phyloP scores from a whole-genome alignment of 2,329 filamentous ascomycete species.

The Macrophomina pseudophaseolina region DNA sequence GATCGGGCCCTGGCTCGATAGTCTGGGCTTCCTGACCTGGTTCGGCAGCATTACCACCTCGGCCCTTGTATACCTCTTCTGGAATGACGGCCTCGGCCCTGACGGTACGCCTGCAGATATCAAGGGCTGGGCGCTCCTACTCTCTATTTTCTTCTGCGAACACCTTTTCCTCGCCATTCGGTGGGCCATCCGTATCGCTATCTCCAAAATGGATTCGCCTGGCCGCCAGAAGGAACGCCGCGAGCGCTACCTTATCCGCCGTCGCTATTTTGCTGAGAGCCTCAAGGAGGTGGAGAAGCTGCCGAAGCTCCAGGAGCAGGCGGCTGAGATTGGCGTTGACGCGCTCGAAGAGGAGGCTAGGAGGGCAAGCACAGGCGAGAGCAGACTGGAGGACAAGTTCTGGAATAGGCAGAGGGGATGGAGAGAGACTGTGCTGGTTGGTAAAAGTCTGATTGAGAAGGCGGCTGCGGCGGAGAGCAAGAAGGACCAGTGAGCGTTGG shows the following conservation, averaged over 20 bases:
- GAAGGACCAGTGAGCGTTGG: slow-evolving; percentile 34
- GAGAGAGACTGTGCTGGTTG: slow-evolving; percentile 57
- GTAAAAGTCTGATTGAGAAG: slow-evolving; percentile 55
- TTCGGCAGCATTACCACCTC: slow-evolving; percentile 86
- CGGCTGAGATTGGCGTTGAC: slow-evolving; percentile 68
- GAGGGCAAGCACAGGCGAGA: slow-evolving; percentile 46
- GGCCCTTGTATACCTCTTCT: slow-evolving; percentile 84
- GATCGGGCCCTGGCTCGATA: slow-evolving; percentile 90
- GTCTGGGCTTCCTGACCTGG: slow-evolving; percentile 90
- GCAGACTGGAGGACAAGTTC: slow-evolving; percentile 55
- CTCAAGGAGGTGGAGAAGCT: slow-evolving; percentile 60
- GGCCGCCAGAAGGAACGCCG: slow-evolving; percentile 84
- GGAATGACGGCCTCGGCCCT: slow-evolving; percentile 67
- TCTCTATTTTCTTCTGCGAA: slow-evolving; percentile 84
- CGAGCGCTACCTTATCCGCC: slow-evolving; percentile 80
- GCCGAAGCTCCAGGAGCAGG: slow-evolving; percentile 54
- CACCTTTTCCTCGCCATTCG: slow-evolving; percentile 86
- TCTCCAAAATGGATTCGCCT: slow-evolving; percentile 82
- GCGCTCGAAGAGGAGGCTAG: slow-evolving; percentile 65
- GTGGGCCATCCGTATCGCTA: slow-evolving; percentile 71
- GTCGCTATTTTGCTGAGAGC: slow-evolving; percentile 76
- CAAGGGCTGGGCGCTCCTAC: slow-evolving; percentile 77
- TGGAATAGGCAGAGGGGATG: slow-evolving; percentile 58
- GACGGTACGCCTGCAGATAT: slow-evolving; percentile 72
- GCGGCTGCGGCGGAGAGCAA: slow-evolving; percentile 44